Evolutionary conservation across 2,329 filamentous ascomycete species (phyloP), one percentile per base, ranked within the genome.

Genomic region (Epichloe brachyelytri): DNA sequence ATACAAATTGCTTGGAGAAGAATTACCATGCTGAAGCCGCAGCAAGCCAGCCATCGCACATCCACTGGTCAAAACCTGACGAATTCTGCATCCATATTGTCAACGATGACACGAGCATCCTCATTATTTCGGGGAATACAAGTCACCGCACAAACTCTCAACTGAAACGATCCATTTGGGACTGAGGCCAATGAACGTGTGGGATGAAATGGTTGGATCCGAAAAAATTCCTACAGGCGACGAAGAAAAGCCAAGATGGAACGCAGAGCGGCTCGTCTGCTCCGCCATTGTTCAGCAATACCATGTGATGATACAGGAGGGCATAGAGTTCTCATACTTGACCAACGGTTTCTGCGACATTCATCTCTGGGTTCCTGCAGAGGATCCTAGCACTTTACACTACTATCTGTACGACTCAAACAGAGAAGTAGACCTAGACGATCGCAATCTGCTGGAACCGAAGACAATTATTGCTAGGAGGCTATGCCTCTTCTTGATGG

Each of bases 301-400:
- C 19, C 51, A 53, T 43, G 51, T 50, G 2, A 53, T 50, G 47
- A 53, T 53, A 10, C 51, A 53, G 20, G 43, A 50, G 7, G 51
- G 51, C 8, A 30, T 50, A 3, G 43, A 43, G 33, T 14, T 15
- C 4, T 50, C 48, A 3, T 50, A 46, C 33, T 2, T 53, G 17
- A 53, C 51, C 2, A 53, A 47, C n/a, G 48, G 51, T 6, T 19
- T 44, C 22, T 46, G 34, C n/a, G 34, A 46, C 4, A 30, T 41
- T 11, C 41, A 46, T 37, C 38, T 45, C 0, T 22, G 43, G 44
- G 26, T 51, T 15, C 37, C 44, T n/a, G 2, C 14, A 1, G 17
- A 51, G 17, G 30, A 47, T 11, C 49, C 37, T 41, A 3, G n/a
- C n/a, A 51, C 30, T 3, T n/a, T 51, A 3, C 6, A 47, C 10